phyloP scores from a whole-genome alignment of 1,284 basidiomycete species.

The Megacollybia platyphylla region DNA sequence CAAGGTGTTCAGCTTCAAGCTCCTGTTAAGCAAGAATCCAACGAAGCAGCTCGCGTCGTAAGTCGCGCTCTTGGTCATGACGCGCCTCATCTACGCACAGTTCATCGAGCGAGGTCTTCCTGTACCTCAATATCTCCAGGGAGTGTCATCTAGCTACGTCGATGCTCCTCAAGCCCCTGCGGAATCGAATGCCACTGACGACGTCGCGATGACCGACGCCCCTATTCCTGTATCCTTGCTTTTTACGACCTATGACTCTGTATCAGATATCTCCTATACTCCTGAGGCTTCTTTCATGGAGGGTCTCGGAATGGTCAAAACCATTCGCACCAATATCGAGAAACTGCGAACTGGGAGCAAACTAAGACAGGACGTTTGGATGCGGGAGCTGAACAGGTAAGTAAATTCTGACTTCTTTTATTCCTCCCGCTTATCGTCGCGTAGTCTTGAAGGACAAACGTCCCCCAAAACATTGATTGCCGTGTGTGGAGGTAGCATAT shows the following conservation, averaged over 20 bases:
- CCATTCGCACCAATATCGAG: conserved; percentile 28
- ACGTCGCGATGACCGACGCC: conserved; percentile 5
- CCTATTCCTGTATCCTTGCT: conserved; percentile 5
- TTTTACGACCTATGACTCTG: conserved; percentile 17
- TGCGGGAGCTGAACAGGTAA: conserved; percentile 37
- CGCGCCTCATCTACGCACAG: conserved; percentile 5
- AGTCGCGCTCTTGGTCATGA: conserved; percentile 1
- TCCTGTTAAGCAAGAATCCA: background rate
- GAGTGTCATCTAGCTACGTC: conserved; percentile 5
- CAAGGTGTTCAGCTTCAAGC: background rate
- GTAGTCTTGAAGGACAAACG: conserved; percentile 33
- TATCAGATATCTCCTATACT: conserved; percentile 30
- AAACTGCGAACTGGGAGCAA: conserved; percentile 38
- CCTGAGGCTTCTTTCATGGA: conserved; percentile 38
- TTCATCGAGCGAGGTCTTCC: conserved; percentile 14
- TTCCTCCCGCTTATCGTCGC: background rate
- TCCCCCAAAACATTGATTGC: conserved; percentile 45
- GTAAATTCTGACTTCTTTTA: conserved; percentile 8
- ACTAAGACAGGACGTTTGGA: conserved; percentile 45
- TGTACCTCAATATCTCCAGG: conserved; percentile 11
- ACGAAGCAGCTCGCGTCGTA: background rate
- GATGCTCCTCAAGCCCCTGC: background rate
- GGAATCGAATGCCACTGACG: background rate
- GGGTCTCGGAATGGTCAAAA: conserved; percentile 39
- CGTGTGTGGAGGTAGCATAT: conserved; percentile 38